phyloP scores from a whole-genome alignment of 1,284 basidiomycete species.

The Fomitopsis palustris region DNA sequence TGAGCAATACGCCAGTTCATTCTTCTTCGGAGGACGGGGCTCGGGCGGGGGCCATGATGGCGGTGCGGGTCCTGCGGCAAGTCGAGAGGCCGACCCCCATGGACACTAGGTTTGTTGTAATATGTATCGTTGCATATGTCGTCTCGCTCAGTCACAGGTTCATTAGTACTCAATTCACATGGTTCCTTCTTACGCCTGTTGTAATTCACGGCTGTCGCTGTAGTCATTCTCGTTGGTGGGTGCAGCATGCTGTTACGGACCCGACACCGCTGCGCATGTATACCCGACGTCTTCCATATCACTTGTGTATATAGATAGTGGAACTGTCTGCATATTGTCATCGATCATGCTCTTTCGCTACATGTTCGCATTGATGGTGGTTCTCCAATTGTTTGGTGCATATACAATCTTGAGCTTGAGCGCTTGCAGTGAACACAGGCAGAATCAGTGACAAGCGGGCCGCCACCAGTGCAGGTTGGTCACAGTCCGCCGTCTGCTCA shows the following conservation, averaged over 20 bases:
- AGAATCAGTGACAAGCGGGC: too few species aligned
- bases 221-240: neutral
- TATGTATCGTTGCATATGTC: neutral
- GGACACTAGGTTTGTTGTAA: constrained; percentile 17
- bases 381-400: too few species aligned
- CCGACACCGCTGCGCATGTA: neutral
- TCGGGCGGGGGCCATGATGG: constrained; percentile 21
- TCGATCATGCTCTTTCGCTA: neutral
- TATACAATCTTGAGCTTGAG: too few species aligned
- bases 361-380: neutral
- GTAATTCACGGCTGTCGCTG: neutral
- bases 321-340: neutral
- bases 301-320: neutral
- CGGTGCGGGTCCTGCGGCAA: constrained; percentile 17
- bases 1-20: constrained; percentile 61
- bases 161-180: neutral
- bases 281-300: neutral
- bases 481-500: neutral
- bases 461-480: too few species aligned
- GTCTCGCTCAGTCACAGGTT: neutral
- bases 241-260: neutral
- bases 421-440: too few species aligned
- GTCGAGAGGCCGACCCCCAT: constrained; percentile 23
- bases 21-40: constrained; percentile 51
- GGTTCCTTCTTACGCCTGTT: neutral